These are phyloP conservation scores for Phytophthora vignae DNA, from an alignment of 352 stramenopile genomes.

Conservation along the genomic window DNA sequence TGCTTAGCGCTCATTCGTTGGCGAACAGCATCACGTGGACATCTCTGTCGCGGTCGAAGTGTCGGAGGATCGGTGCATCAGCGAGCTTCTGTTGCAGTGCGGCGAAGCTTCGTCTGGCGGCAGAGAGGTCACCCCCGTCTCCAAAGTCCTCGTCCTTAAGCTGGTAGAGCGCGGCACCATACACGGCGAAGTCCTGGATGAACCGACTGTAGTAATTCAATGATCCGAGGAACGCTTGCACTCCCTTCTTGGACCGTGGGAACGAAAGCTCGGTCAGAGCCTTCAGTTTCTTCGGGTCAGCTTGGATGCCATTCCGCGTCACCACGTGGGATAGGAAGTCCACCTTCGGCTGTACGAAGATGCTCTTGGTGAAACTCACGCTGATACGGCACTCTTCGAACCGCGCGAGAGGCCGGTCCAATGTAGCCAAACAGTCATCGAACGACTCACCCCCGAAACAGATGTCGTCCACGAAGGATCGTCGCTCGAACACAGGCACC, in stretches of 20 bases:
- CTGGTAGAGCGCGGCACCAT: background rate
- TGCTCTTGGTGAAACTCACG: background rate
- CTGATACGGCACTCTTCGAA: background rate
- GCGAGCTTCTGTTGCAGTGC: background rate
- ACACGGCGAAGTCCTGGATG: background rate
- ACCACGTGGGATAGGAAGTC: background rate
- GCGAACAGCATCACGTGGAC: background rate
- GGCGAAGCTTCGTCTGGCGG: background rate
- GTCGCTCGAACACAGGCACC: background rate
- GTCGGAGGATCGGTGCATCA: background rate
- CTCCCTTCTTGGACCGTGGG: background rate
- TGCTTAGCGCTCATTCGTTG: no score
- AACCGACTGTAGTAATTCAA: background rate
- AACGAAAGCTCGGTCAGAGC: background rate
- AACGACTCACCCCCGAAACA: background rate
- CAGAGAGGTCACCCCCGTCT: background rate
- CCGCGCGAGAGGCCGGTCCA: no score
- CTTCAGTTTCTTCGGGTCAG: background rate
- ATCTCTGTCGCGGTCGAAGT: background rate
- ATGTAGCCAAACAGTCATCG: background rate
- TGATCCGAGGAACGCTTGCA: background rate
- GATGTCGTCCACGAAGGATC: background rate
- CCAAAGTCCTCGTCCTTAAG: background rate
- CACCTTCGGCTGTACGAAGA: background rate
- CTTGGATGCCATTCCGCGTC: background rate